phyloP scores from a whole-genome alignment of 345 rosid genomes.

The Brassica rapa region DNA sequence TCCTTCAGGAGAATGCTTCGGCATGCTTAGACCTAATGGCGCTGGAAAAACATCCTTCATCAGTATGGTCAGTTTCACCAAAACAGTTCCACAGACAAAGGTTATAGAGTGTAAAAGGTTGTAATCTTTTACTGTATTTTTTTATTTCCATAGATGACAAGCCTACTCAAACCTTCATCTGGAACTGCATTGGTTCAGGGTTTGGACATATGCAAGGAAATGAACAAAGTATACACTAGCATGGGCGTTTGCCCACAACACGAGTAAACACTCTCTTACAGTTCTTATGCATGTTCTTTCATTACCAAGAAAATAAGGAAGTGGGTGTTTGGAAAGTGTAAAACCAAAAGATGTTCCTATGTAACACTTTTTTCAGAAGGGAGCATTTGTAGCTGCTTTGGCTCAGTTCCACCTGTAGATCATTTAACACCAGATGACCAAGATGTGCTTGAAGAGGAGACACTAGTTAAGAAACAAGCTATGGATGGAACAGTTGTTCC shows the following conservation, averaged over 20 bases:
- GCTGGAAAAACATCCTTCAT: conserved; percentile 97
- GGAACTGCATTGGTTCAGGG: conserved; percentile 84
- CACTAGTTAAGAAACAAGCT: conserved; percentile 54
- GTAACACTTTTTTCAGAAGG: conserved; percentile 55
- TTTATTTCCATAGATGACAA: conserved; percentile 65
- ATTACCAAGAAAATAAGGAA: conserved; percentile 5
- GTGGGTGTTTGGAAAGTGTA: background rate
- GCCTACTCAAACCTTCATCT: conserved; percentile 75
- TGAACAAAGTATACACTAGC: conserved; percentile 76
- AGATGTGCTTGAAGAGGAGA: conserved; percentile 89
- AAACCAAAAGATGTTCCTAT: conserved; percentile 14
- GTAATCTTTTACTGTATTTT: background rate
- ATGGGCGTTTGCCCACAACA: conserved; percentile 99
- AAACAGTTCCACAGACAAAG: background rate
- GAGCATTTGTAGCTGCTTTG: conserved; percentile 65
- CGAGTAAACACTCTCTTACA: conserved; percentile 51
- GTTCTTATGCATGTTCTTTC: background rate
- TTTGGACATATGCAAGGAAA: conserved; percentile 64
- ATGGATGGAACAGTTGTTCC: conserved; percentile 50
- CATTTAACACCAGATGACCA: conserved; percentile 61
- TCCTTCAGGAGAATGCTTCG: conserved; percentile 89
- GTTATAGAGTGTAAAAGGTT: conserved; percentile 1
- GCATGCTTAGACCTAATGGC: conserved; percentile 97
- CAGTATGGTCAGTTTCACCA: conserved; percentile 62
- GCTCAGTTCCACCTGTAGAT: conserved; percentile 60